A percentile compares a stretch with the other conserved stretches of the same genome.
Conservation (phyloP, 23 red algal species). For the Cyanidium caldarium region DNA sequence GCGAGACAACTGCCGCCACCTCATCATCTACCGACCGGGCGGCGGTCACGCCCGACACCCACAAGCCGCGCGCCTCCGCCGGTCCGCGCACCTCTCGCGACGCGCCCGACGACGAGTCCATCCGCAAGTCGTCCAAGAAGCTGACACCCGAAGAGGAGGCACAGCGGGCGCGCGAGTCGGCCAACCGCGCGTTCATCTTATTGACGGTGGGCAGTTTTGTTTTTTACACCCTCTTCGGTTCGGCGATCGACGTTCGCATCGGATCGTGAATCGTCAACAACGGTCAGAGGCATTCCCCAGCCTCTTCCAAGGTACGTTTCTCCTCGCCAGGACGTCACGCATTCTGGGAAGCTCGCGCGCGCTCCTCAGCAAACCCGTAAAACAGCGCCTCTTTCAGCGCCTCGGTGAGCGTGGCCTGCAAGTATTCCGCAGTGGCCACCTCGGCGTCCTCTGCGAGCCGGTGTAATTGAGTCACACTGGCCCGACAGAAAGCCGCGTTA, state of each 20-base stretch:
- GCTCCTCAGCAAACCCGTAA: neutral
- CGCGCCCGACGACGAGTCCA: neutral
- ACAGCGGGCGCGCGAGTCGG: neutral
- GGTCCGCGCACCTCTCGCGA: neutral
- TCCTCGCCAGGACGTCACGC: neutral
- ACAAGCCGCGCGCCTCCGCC: neutral
- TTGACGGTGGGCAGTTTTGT: neutral
- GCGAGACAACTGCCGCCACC: neutral
- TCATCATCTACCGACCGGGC: too few species aligned
- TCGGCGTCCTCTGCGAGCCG: slow-evolving; percentile 39
- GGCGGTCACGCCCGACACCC: neutral
- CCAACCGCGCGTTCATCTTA: neutral
- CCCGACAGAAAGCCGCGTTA: too few species aligned
- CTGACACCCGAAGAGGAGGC: neutral
- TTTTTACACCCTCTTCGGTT: neutral
- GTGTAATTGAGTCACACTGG: too few species aligned
- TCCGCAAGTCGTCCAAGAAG: neutral
- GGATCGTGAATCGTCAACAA: too few species aligned
- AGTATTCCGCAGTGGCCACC: slow-evolving; percentile 33
- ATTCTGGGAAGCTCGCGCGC: neutral
- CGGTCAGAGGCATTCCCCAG: too few species aligned
- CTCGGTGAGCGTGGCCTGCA: slow-evolving; percentile 53
- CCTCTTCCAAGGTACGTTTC: neutral
- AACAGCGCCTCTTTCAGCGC: slow-evolving; percentile 44
- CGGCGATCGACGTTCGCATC: neutral